These are phyloP conservation scores for Schizophyllum commune DNA, from an alignment of 1,284 basidiomycete genomes.

Conservation along the genomic window DNA sequence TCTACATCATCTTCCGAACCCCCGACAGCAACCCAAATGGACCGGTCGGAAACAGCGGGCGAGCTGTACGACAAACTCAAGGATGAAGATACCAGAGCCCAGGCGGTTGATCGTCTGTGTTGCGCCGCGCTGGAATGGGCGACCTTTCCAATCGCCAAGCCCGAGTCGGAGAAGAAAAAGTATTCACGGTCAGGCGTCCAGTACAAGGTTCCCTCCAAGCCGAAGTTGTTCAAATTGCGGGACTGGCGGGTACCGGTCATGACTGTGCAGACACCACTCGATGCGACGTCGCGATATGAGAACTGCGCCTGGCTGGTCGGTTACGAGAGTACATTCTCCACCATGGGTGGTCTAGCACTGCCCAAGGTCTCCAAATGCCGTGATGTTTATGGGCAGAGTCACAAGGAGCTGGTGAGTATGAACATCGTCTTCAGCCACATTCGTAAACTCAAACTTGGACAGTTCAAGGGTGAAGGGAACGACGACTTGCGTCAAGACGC, in stretches of 20 bases:
- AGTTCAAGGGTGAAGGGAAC: constrained; percentile 90
- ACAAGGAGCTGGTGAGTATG: constrained; percentile 74
- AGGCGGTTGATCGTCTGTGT: constrained; percentile 62
- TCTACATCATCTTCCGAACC: too few species aligned
- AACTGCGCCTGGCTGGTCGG: constrained; percentile 58
- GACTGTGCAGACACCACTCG: constrained; percentile 68
- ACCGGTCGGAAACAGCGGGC: constrained; percentile 61
- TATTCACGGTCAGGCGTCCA: constrained; percentile 7
- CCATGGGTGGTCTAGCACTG: constrained; percentile 74
- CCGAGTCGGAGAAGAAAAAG: constrained; percentile 18
- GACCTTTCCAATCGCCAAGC: constrained; percentile 42
- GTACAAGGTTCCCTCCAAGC: too few species aligned
- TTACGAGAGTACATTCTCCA: constrained; percentile 55
- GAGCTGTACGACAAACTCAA: constrained; percentile 62
- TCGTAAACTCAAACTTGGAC: background rate
- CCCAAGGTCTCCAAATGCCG: constrained; percentile 79
- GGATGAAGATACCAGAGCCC: constrained; percentile 38
- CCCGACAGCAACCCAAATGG: constrained; percentile 34
- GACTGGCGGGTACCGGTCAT: constrained; percentile 62
- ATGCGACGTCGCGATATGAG: constrained; percentile 62
- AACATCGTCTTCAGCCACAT: background rate
- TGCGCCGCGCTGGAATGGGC: constrained; percentile 81
- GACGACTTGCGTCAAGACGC: constrained; percentile 96
- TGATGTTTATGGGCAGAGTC: constrained; percentile 61
- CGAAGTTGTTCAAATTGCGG: background rate